Base-by-base conservation (phyloP, 257 asterid species). In the Cinchona pubescens region DNA sequence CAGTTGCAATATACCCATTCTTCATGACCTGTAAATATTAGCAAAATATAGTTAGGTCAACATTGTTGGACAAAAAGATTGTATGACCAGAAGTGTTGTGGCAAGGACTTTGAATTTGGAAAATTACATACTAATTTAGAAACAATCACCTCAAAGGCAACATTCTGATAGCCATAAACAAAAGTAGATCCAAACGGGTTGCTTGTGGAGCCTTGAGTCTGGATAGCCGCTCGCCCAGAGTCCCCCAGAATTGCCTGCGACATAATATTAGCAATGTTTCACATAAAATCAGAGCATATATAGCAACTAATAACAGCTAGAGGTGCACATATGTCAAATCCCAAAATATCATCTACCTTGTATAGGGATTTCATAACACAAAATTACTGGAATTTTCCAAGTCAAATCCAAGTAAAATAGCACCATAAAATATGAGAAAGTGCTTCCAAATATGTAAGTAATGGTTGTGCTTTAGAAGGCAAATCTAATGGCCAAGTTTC, bases 181-280 rank as follows among this genome's bases (percentile, higher is more conserved):
- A 88, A 85, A 60, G 97, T 91, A 67, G 96, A 86, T 72, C 97
- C 97, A 78, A 91, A 91, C 19, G 94, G 97, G 76, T 91, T 90
- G 78, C 88, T 87, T 21, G 90, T 76, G 61, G 94, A 91, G 76
- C 97, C 97, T 74, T 90, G 97, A 45, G 96, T 88, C 82, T 90
- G 96, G 40, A 91, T 87, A 75, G 96, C 96, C 42, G 96, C 92
- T 78, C 87, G 89, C 49, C 97, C 96, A 75, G 88, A 83, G 74
- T 91, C 91, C 67, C 97, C 97, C 60, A 91, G 91, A 76, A 88
- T 87, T 58, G 87, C 96, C 97, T 92, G 88, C 79, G 82, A 53
- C 49, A 18, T 32, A 76, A 46, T 42, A 45, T 72, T 56, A 72
- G 19, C 38, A 75, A 49, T 19, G 76, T 60, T 70, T 38, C 43